phyloP scores from a whole-genome alignment of 208 protist species.

The Crithidia expoeki region DNA sequence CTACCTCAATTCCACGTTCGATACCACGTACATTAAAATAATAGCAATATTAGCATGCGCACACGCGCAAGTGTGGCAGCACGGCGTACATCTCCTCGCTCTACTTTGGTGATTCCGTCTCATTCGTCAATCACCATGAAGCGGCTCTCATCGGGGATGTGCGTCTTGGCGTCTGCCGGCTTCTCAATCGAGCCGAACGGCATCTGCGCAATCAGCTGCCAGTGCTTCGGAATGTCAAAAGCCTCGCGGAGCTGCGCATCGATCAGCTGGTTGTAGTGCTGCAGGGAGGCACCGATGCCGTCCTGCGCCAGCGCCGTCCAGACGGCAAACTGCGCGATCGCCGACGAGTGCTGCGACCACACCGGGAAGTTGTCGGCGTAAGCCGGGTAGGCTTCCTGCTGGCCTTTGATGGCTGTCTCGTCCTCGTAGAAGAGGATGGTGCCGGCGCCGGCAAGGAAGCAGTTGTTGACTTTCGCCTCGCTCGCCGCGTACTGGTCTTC shows the following conservation, averaged over 20 bases:
- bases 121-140: constrained; percentile 46
- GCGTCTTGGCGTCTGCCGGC: constrained; percentile 40
- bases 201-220: constrained; percentile 64
- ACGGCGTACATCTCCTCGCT: neutral
- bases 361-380: constrained; percentile 51
- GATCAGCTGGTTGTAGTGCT: constrained; percentile 69
- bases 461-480: constrained; percentile 45
- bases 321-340: constrained; percentile 61
- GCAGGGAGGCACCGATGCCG: constrained; percentile 45
- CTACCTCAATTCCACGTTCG: too few species aligned
- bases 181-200: constrained; percentile 57
- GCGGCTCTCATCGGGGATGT: constrained; percentile 42
- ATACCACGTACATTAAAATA: too few species aligned
- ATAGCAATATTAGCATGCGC: too few species aligned
- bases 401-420: constrained; percentile 29
- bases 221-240: constrained; percentile 48
- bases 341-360: constrained; percentile 52
- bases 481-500: constrained; percentile 37
- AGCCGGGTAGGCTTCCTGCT: constrained; percentile 44
- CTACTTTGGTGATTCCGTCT: neutral
- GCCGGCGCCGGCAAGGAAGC: constrained; percentile 56
- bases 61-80: neutral
- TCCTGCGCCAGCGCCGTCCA: constrained; percentile 57
- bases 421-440: constrained; percentile 72
- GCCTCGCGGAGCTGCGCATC: constrained; percentile 28